Conservation (phyloP, 139 green algal genomes). For the Coccomyxa sp. region DNA sequence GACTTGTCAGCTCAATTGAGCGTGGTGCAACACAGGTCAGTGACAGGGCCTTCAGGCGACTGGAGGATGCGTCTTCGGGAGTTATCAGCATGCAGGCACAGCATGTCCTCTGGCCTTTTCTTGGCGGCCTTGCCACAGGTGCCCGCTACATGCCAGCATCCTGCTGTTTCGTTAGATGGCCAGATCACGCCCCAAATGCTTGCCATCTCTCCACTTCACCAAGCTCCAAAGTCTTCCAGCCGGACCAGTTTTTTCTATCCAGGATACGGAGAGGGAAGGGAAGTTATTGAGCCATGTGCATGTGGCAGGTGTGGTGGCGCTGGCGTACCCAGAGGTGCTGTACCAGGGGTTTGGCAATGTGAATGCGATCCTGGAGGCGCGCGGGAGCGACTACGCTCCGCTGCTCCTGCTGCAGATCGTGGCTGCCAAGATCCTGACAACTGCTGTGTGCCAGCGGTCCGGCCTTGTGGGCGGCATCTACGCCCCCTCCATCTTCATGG, state of each 20-base stretch:
- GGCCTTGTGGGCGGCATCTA: slow-evolving; percentile 91
- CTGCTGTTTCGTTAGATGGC: too few species aligned
- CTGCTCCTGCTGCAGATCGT: slow-evolving; percentile 73
- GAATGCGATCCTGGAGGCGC: slow-evolving; percentile 53
- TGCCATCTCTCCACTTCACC: too few species aligned
- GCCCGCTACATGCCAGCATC: too few species aligned
- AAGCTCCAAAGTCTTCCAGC: too few species aligned
- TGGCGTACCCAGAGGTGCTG: slow-evolving; percentile 69
- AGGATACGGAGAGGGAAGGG: too few species aligned
- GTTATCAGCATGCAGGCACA: neutral
- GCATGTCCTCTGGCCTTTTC: neutral
- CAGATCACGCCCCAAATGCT: too few species aligned
- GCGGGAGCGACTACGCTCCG: slow-evolving; percentile 20
- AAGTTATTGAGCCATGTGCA: slow-evolving; percentile 25
- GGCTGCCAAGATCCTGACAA: slow-evolving; percentile 82
- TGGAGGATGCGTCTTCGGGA: neutral
- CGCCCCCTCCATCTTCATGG: slow-evolving; percentile 93
- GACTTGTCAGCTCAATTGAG: too few species aligned
- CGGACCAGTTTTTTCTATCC: too few species aligned
- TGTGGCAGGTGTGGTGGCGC: slow-evolving; percentile 50
- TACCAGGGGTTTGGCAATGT: slow-evolving; percentile 72
- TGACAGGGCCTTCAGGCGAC: neutral
- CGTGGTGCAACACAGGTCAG: slow-evolving; percentile 8
- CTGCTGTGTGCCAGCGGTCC: slow-evolving; percentile 67
- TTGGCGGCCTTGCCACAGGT: neutral